Evolutionary conservation across 2,329 filamentous ascomycete genomes (phyloP), one percentile per base, ranked within the genome.

Genomic region (Oidium heveae): DNA sequence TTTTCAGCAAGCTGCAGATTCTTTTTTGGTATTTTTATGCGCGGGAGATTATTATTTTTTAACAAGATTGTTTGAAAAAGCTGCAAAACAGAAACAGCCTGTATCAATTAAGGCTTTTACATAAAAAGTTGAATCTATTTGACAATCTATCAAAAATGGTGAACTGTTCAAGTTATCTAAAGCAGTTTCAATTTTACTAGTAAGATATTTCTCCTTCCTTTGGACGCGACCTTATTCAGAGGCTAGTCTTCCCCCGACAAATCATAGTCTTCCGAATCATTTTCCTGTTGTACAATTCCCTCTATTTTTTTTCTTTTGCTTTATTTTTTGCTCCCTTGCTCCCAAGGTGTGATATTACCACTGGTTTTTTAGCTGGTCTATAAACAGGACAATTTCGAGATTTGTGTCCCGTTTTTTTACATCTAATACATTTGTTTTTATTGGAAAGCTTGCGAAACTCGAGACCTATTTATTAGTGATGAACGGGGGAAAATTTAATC

Each of bases 111-210:
- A 52, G 33, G 28, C 15, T 18, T 52, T 13, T 18, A 52, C 49
- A 36, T 36, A 52, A 52, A 52, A 37, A 37, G 28, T 36, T 10
- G 18, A 52, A 37, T 37, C 36, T 22, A 52, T 8, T 22, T 18
- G n/a, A 10, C 49, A 52, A 52, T 52, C 49, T 18, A 52, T 37
- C 36, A 52, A 22, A 52, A 52, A 52, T 52, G 28, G 49, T n/a
- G 49, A n/a, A 20, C 49, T 52, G 18, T 52, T 52, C 49, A 52
- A 7, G n/a, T 52, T n/a, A n/a, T 20, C 33, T 39, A 52, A 20
- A 52, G 34, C 50, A 20, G 33, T 41, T 52, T 52, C 15, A 22
- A 39, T 24, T 22, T 52, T 16, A 39, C 20, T 52, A 12, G 33
- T 10, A 13, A 52, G 18, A 52, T 2, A 22, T 22, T 16, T 34